Evolutionary conservation across 768 basidiomycete species (phyloP).

Genomic region (Tylopilus sp.): DNA sequence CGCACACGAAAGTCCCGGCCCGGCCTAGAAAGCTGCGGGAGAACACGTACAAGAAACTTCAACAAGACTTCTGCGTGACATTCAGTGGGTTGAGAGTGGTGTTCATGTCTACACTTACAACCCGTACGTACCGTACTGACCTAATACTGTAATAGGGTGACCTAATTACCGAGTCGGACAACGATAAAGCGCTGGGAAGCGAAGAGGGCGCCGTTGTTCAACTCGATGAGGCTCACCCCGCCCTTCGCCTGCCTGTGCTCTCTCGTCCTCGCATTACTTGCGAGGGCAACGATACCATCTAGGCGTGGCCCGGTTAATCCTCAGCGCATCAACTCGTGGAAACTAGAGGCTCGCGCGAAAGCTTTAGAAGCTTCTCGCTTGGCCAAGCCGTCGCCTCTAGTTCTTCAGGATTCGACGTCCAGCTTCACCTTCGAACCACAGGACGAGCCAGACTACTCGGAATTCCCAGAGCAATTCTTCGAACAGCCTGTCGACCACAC

Average conservation of each 20-base stretch:
- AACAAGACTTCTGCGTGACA: no score
- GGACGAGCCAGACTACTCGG: slow-evolving; percentile 18
- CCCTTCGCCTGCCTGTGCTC: slow-evolving; percentile 9
- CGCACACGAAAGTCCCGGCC: no score
- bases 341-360: slow-evolving; percentile 34
- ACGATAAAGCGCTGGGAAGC: not conserved
- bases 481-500: slow-evolving; percentile 87
- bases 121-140: no score
- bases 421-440: slow-evolving; percentile 7
- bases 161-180: no score
- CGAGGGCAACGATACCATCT: slow-evolving; percentile 9
- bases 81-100: no score
- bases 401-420: slow-evolving; percentile 20
- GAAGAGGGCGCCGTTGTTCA: not conserved
- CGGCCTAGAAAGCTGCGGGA: no score
- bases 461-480: slow-evolving; percentile 68
- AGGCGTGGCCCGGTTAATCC: slow-evolving; percentile 36
- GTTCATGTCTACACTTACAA: no score
- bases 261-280: slow-evolving; percentile 7
- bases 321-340: slow-evolving; percentile 67
- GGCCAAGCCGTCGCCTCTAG: slow-evolving; percentile 13
- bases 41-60: no score
- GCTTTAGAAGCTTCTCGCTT: slow-evolving; percentile 13
- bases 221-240: slow-evolving; percentile 17
- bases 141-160: no score